A percentile compares a stretch with the other conserved stretches of the same genome.
Evolutionary conservation across 2,329 filamentous ascomycete genomes (phyloP).

Genomic region (Clonostachys sp.): DNA sequence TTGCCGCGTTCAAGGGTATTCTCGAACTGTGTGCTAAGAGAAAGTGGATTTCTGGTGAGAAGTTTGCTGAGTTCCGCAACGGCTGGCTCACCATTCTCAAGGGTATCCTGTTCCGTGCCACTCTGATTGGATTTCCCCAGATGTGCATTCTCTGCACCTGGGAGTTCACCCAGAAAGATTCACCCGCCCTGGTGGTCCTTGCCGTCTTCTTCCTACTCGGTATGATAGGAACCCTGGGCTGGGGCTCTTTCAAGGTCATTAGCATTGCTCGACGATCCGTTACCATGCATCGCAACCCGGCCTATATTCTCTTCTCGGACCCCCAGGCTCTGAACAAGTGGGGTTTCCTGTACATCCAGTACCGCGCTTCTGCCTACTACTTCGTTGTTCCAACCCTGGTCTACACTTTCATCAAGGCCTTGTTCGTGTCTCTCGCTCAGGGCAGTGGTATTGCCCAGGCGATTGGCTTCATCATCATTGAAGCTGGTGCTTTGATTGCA

Average conservation of each 20-base stretch:
- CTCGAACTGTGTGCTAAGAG: slow-evolving; percentile 73
- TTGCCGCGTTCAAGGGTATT: slow-evolving; percentile 74
- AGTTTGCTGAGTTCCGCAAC: slow-evolving; percentile 89
- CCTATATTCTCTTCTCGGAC: slow-evolving; percentile 95
- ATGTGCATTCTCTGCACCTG: slow-evolving; percentile 88
- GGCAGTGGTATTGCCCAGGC: slow-evolving; percentile 68
- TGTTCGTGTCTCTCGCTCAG: slow-evolving; percentile 84
- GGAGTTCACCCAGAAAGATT: slow-evolving; percentile 87
- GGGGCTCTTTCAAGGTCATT: slow-evolving; percentile 88
- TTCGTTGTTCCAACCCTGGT: slow-evolving; percentile 77
- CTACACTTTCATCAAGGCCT: slow-evolving; percentile 81
- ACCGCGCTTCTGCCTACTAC: slow-evolving; percentile 93
- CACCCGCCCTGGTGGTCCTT: slow-evolving; percentile 77
- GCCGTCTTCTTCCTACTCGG: slow-evolving; percentile 86
- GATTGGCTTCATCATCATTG: slow-evolving; percentile 77
- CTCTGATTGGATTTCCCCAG: slow-evolving; percentile 87
- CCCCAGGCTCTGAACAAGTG: slow-evolving; percentile 94
- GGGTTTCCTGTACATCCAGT: slow-evolving; percentile 97
- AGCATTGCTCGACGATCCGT: slow-evolving; percentile 84
- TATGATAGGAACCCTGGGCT: slow-evolving; percentile 71
- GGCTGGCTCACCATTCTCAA: slow-evolving; percentile 91
- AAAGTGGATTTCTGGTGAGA: slow-evolving; percentile 76
- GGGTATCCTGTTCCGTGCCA: slow-evolving; percentile 86
- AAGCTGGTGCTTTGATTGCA: slow-evolving; percentile 71
- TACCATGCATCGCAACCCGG: slow-evolving; percentile 89